Evolutionary conservation across 2,329 filamentous ascomycete genomes (phyloP).

Genomic region (Fusarium sp.): DNA sequence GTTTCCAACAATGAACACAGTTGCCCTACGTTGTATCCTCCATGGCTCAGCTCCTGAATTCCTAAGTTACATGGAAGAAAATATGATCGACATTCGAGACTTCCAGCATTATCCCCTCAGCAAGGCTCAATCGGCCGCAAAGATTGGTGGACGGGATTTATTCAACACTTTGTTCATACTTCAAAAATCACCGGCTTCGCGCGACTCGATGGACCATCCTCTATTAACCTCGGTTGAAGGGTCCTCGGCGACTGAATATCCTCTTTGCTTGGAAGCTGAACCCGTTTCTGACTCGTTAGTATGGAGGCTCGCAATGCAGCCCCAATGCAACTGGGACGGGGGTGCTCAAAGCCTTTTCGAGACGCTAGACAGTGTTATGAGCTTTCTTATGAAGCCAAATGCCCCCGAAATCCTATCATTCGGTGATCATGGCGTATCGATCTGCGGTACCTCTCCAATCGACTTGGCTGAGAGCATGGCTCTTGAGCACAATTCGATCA

Average conservation of each 20-base stretch:
- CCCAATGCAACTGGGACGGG: constrained; percentile 59
- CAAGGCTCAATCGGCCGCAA: constrained; percentile 65
- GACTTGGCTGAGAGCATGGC: not conserved
- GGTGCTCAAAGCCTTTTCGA: constrained; percentile 64
- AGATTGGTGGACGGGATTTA: constrained; percentile 52
- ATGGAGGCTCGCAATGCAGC: constrained; percentile 80
- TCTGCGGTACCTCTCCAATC: constrained; percentile 70
- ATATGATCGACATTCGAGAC: constrained; percentile 71
- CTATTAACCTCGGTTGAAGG: constrained; percentile 73
- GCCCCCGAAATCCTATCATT: constrained; percentile 66
- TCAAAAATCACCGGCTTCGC: constrained; percentile 53
- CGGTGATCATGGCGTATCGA: constrained; percentile 61
- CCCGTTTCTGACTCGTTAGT: constrained; percentile 63
- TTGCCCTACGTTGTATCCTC: constrained; percentile 77
- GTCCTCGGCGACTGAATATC: constrained; percentile 79
- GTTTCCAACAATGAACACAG: constrained; percentile 94
- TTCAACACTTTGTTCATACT: constrained; percentile 69
- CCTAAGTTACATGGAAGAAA: constrained; percentile 78
- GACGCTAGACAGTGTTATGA: constrained; percentile 69
- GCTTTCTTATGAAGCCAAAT: constrained; percentile 62
- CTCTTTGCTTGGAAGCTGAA: constrained; percentile 85
- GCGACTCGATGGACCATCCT: not conserved
- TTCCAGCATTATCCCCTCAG: constrained; percentile 83
- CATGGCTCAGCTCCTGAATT: constrained; percentile 74
- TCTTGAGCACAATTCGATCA: not conserved